phyloP scores from a whole-genome alignment of 2,329 filamentous ascomycete genomes.

The Xylaria sp. region DNA sequence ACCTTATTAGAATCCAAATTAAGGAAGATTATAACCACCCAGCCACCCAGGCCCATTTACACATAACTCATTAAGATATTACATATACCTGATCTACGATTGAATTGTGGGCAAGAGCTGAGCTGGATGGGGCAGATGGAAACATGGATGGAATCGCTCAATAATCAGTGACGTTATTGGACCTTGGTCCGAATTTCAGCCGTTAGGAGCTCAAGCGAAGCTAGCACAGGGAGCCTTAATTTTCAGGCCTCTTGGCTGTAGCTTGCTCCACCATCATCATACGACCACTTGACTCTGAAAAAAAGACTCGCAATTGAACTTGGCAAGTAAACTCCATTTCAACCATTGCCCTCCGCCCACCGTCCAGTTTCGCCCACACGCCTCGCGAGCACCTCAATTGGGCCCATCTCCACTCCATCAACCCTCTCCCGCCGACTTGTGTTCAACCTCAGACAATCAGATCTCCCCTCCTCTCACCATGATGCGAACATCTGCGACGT shows the following conservation, averaged over 20 bases:
- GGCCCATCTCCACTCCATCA: slow-evolving; percentile 33
- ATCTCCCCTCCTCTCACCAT: slow-evolving; percentile 39
- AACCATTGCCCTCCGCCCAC: slow-evolving; percentile 7
- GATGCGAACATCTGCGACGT: slow-evolving; percentile 58
- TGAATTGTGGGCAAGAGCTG: too few species aligned
- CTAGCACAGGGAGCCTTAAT: neutral
- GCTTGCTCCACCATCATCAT: slow-evolving; percentile 32
- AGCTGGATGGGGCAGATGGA: too few species aligned
- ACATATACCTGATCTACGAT: too few species aligned
- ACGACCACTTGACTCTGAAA: slow-evolving; percentile 30
- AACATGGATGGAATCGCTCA: too few species aligned
- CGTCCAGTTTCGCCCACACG: slow-evolving; percentile 18
- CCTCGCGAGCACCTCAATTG: slow-evolving; percentile 29
- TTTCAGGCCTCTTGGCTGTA: slow-evolving; percentile 3
- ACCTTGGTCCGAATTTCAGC: slow-evolving; percentile 27
- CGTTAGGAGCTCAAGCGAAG: slow-evolving; percentile 7
- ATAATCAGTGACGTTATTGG: neutral
- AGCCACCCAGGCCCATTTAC: too few species aligned
- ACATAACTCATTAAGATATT: too few species aligned
- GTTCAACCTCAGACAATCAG: too few species aligned
- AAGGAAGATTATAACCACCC: too few species aligned
- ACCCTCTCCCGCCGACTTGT: slow-evolving; percentile 13
- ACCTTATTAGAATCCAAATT: too few species aligned
- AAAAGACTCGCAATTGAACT: slow-evolving; percentile 42
- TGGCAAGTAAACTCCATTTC: slow-evolving; percentile 19